These are phyloP conservation scores for Magnaporthales sp. DNA, from an alignment of 2,329 filamentous ascomycete species.

Conservation along the genomic window DNA sequence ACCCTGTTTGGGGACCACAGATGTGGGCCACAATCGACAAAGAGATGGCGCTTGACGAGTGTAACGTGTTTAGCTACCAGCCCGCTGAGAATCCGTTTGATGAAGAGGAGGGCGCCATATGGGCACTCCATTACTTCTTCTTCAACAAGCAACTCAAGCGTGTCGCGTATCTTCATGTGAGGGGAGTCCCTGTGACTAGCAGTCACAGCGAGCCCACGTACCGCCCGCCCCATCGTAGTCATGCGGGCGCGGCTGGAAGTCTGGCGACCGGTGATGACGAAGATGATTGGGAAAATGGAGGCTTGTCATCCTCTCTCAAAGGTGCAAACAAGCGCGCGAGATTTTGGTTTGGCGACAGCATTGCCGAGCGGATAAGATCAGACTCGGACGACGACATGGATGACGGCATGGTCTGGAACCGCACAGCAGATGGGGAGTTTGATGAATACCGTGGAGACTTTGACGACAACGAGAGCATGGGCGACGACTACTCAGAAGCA, in stretches of 20 bases:
- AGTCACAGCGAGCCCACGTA: conserved; percentile 40
- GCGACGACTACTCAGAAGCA: conserved; percentile 22
- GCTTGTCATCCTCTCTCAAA: conserved; percentile 13
- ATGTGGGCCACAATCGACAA: conserved; percentile 93
- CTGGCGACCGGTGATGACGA: conserved; percentile 10
- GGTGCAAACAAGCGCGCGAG: conserved; percentile 72
- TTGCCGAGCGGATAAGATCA: conserved; percentile 36
- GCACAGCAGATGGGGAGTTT: conserved; percentile 48
- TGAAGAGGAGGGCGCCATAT: conserved; percentile 85
- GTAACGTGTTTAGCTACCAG: conserved; percentile 80
- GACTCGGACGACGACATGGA: conserved; percentile 39
- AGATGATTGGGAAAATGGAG: neutral
- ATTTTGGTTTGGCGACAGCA: conserved; percentile 76
- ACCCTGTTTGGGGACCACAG: conserved; percentile 70
- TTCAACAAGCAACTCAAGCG: conserved; percentile 90
- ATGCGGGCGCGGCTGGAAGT: neutral
- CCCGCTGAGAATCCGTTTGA: conserved; percentile 87
- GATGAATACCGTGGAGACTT: conserved; percentile 38
- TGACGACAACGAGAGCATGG: conserved; percentile 35
- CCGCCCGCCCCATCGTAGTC: conserved; percentile 7
- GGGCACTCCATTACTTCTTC: conserved; percentile 95
- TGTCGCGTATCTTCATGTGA: conserved; percentile 87
- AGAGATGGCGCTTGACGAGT: conserved; percentile 87
- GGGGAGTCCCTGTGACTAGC: conserved; percentile 73
- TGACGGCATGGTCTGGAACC: conserved; percentile 47